Base-by-base conservation (phyloP, 306 rosid species). In the Spatholobus suberectus region DNA sequence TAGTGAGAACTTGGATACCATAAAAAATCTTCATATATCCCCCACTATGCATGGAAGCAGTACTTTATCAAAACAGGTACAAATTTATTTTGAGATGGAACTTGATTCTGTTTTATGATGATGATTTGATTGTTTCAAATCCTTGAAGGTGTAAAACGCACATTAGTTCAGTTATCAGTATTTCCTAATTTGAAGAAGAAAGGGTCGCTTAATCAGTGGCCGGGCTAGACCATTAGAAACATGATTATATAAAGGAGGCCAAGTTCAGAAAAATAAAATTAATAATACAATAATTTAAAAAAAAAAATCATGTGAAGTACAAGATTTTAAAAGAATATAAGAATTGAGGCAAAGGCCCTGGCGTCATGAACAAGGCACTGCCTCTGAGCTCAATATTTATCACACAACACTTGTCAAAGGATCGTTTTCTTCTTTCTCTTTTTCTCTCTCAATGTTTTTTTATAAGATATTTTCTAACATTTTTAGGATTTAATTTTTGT, bases 1-100 rank as follows among this genome's bases (percentile, higher is more conserved):
- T 8, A 77, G 43, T 54, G 92, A 80, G 72, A 89, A 86, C 79
- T 84, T 76, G 55, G 89, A 85, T 57, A 84, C 82, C 47, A 35
- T 70, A n/a, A 90, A 86, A 70, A 86, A 81, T 81, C 87, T 84
- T 69, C 66, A 76, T 78, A 49, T 81, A 58, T 82, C 85, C 38
- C 88, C 90, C 21, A 40, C 87, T 67, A 57, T 75, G 82, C 94
- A 79, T 77, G 90, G 85, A 52, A 79, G 81, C 78, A 78, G 85
- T 70, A 84, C 89, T 73, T 88, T 85, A 66, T 86, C 84, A 44
- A 90, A 85, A 72, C 91, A 87, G 86, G 88, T 89, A 65, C 69
- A 83, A 65, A 87, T 85, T 90, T 83, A 73, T 92, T 82, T 77
- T 35, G 73, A 84, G 41, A 70, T 63, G 83, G 80, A 79, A 44